phyloP scores from a whole-genome alignment of 1,139 yeast genomes.

The Magnusiomyces paraingens region DNA sequence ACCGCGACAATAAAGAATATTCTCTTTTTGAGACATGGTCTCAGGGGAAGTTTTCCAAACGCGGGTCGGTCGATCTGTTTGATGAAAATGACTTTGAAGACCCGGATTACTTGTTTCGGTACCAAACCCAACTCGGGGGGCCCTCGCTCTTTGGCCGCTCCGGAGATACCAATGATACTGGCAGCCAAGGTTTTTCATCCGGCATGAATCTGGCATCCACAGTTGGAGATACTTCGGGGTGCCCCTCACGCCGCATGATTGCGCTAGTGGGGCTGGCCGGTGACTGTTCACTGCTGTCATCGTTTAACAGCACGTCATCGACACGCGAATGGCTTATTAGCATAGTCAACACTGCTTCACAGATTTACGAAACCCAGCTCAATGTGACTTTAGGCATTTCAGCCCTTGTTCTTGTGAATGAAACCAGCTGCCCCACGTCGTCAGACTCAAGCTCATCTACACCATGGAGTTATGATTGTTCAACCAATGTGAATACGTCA shows the following conservation, averaged over 20 bases:
- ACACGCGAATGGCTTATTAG: slow-evolving; percentile 32
- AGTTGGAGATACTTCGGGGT: slow-evolving; percentile 33
- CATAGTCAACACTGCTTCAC: slow-evolving; percentile 34
- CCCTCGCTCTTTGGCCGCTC: slow-evolving; percentile 8
- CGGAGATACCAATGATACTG: slow-evolving; percentile 24
- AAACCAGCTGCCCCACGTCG: slow-evolving; percentile 25
- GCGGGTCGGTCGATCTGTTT: neutral
- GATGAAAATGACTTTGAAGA: slow-evolving; percentile 21
- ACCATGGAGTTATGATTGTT: slow-evolving; percentile 33
- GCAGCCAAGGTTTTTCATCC: slow-evolving; percentile 26
- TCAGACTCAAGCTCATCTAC: slow-evolving; percentile 20
- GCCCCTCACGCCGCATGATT: slow-evolving; percentile 31
- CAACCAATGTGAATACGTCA: slow-evolving; percentile 17
- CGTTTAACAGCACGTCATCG: slow-evolving; percentile 27
- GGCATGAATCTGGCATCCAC: slow-evolving; percentile 28
- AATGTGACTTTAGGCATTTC: slow-evolving; percentile 34
- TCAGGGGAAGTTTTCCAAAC: slow-evolving; percentile 17
- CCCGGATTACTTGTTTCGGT: slow-evolving; percentile 31
- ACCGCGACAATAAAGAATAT: slow-evolving; percentile 20
- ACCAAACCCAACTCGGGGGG: neutral
- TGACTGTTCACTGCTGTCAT: slow-evolving; percentile 34
- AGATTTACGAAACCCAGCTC: slow-evolving; percentile 33
- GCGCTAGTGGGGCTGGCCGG: slow-evolving; percentile 37
- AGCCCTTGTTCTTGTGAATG: slow-evolving; percentile 20
- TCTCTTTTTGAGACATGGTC: slow-evolving; percentile 25